Percentiles rank a stretch among this genome's conserved stretches.
Conservation (phyloP, 106 monocot genomes). For the Iris macrosiphon region DNA sequence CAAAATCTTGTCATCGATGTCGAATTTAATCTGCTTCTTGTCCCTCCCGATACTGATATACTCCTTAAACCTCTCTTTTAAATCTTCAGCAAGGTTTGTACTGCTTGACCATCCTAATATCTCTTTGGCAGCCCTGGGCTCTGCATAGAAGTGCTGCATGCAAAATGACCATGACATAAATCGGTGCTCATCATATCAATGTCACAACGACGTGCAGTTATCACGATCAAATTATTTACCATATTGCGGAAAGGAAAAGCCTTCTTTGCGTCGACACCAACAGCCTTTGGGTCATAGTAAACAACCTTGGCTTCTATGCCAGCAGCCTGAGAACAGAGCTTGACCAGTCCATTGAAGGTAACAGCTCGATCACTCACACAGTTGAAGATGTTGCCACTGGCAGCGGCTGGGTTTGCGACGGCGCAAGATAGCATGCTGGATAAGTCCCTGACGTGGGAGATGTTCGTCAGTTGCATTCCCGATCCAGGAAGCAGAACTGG, state of each 20-base stretch:
- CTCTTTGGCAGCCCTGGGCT: slow-evolving; percentile 90
- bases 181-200: background rate
- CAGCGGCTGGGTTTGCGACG: slow-evolving; percentile 44
- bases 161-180: background rate
- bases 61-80: slow-evolving; percentile 84
- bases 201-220: background rate
- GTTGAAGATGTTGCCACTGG: slow-evolving; percentile 74
- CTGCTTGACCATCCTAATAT: slow-evolving; percentile 73
- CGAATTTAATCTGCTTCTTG: slow-evolving; percentile 76
- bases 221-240: slow-evolving; percentile 34
- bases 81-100: slow-evolving; percentile 77
- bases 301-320: slow-evolving; percentile 57
- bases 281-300: slow-evolving; percentile 79
- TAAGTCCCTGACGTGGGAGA: slow-evolving; percentile 81
- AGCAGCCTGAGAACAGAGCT: slow-evolving; percentile 73
- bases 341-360: slow-evolving; percentile 66
- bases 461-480: slow-evolving; percentile 94
- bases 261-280: slow-evolving; percentile 87
- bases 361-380: slow-evolving; percentile 87
- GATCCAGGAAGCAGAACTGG: slow-evolving; percentile 85
- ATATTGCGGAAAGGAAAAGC: slow-evolving; percentile 96
- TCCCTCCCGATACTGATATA: slow-evolving; percentile 84
- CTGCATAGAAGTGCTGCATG: slow-evolving; percentile 92
- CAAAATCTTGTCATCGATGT: slow-evolving; percentile 84
- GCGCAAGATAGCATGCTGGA: slow-evolving; percentile 86